Evolutionary conservation across 192 early-diverging fungal species (phyloP).

Genomic region (Oehlia diaphana): DNA sequence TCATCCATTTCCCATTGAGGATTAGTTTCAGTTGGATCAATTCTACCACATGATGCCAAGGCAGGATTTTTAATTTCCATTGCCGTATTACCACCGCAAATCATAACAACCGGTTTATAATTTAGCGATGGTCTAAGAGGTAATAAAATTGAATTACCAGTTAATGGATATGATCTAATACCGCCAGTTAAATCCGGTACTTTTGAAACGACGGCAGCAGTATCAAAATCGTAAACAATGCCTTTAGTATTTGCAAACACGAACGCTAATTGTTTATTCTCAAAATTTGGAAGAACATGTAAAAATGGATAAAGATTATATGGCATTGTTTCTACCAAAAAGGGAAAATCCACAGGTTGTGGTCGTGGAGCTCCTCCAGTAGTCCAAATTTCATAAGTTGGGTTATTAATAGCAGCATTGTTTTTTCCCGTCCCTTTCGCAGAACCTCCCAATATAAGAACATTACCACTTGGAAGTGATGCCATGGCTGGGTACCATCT

Average conservation of each 20-base stretch:
- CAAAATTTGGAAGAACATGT: constrained; percentile 42
- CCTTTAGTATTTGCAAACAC: constrained; percentile 54
- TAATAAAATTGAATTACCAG: constrained; percentile 55
- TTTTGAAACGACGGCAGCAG: constrained; percentile 39
- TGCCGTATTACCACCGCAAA: constrained; percentile 62
- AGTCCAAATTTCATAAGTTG: constrained; percentile 41
- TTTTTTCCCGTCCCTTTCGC: constrained; percentile 48
- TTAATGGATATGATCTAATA: constrained; percentile 57
- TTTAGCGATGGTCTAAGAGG: constrained; percentile 55
- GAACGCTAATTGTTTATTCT: constrained; percentile 39
- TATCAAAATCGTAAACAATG: constrained; percentile 49
- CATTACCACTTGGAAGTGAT: constrained; percentile 42
- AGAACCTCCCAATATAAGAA: constrained; percentile 59
- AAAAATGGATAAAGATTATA: constrained; percentile 56
- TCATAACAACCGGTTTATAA: constrained; percentile 55
- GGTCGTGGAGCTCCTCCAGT: neutral
- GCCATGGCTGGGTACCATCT: constrained; percentile 56
- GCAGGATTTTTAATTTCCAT: constrained; percentile 31
- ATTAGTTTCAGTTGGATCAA: constrained; percentile 41
- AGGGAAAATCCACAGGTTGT: constrained; percentile 38
- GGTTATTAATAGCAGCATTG: constrained; percentile 44
- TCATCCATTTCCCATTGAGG: constrained; percentile 56
- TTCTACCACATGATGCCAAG: constrained; percentile 49
- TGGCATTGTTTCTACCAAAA: constrained; percentile 50
- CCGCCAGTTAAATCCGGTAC: constrained; percentile 47